Evolutionary conservation across 768 basidiomycete genomes (phyloP), one percentile per base, ranked within the genome.

Genomic region (Russula dissimulans): DNA sequence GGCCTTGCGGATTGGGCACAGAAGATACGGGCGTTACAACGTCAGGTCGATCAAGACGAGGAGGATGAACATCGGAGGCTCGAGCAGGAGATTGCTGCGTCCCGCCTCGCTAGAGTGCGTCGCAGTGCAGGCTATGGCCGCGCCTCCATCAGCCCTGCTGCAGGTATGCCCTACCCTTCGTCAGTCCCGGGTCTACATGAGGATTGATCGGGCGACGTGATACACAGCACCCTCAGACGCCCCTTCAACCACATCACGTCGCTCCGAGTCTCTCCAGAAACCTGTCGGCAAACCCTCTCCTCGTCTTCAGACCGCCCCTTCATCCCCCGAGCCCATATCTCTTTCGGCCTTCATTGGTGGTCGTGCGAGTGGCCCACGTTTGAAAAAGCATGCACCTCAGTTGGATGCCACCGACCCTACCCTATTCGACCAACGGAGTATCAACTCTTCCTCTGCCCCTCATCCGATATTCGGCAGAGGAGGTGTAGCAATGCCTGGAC

Each of bases 331-430:
- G 44, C 75, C 83, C 11, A 83, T 87, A 9, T 92, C 90, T 3
- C 78, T 91, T 31, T 89, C 90, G 0, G 80, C 85, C 2, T 89
- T 91, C 69, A 91, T 91, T 65, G 90, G 90, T 41, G 89, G 90
- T 7, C 81, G 77, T 31, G 89, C 85, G 14, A 79, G 82, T 45
- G 90, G 88, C 26, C 89, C 89, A 4, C 78, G 85, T 41, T 77
- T 92, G 45, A 90, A 80, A 63, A 81, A 77, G 59, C 88, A 84
- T 66, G 82, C 84, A 17, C 84, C 89, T 4, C 90, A 91, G 69
- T 76, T 76, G 65, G 82, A 91, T 72, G 78, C 78, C 10, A 75
- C 81, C 67, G 81, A 85, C 66, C 83, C 82, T 1, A 81, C 80
- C 0, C 81, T 82, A 64, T 87, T 87, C 65, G 82, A 84, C 56